Percentiles rank a stretch among this genome's conserved stretches.
These are phyloP conservation scores for Leucosporidium scottii DNA, from an alignment of 768 basidiomycete species.

Conservation along the genomic window DNA sequence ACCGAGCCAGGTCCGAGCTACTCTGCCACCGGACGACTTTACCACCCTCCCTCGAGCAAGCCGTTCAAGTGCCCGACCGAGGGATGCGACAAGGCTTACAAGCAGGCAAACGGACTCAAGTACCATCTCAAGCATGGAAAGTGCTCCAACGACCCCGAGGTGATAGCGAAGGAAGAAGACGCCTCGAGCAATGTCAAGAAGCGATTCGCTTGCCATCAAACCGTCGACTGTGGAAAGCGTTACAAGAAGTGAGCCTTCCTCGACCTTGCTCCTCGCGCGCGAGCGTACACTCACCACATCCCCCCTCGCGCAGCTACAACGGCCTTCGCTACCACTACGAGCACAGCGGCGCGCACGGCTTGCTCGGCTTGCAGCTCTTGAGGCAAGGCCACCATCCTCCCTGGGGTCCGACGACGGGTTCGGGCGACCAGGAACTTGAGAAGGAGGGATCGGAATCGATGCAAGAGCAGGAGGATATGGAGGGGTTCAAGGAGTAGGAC, in stretches of 20 bases:
- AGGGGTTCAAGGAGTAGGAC: too few relatives aligned
- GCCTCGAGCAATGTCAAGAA: neutral
- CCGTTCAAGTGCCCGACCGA: slow-evolving; percentile 54
- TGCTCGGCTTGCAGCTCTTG: slow-evolving; percentile 73
- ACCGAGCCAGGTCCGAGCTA: too few relatives aligned
- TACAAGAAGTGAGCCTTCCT: slow-evolving; percentile 57
- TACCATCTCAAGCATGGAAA: neutral
- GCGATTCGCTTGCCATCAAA: slow-evolving; percentile 38
- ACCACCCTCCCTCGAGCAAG: slow-evolving; percentile 48
- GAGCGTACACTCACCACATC: neutral
- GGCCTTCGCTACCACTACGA: slow-evolving; percentile 93
- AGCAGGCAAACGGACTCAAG: neutral
- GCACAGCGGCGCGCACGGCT: slow-evolving; percentile 91
- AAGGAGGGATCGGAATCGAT: too few relatives aligned
- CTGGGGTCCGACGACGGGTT: too few relatives aligned
- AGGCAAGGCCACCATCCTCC: slow-evolving; percentile 31
- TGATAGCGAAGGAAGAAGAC: slow-evolving; percentile 16
- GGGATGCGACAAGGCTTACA: slow-evolving; percentile 52
- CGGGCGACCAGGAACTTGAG: too few relatives aligned
- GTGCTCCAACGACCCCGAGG: neutral
- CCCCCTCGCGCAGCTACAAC: slow-evolving; percentile 58
- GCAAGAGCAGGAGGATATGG: too few relatives aligned
- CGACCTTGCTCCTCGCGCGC: neutral
- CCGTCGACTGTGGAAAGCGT: slow-evolving; percentile 54
- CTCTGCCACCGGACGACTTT: too few relatives aligned